Conservation (phyloP, 805 yeast species). For the Pichia eremophila region DNA sequence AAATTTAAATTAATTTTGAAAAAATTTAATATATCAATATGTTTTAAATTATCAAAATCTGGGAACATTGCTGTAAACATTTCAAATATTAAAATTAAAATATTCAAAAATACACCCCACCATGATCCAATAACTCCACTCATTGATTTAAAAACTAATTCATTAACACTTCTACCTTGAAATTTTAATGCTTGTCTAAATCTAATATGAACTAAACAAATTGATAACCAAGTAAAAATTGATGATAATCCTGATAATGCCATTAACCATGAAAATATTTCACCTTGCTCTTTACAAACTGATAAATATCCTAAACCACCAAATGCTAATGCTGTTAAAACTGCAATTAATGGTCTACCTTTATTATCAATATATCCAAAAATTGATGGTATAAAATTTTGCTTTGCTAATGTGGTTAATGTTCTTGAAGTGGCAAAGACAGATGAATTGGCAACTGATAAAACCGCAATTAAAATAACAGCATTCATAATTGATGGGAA, state of each 20-base stretch:
- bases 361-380: conserved; percentile 56
- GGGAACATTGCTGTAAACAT: conserved; percentile 76
- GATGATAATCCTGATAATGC: conserved; percentile 64
- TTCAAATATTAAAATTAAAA: conserved; percentile 54
- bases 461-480: conserved; percentile 54
- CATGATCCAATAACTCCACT: conserved; percentile 56
- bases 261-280: conserved; percentile 61
- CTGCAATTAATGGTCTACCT: conserved; percentile 67
- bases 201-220: conserved; percentile 53
- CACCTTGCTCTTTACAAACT: conserved; percentile 41
- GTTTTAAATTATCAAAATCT: conserved; percentile 24
- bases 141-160: conserved; percentile 53
- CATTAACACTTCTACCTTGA: conserved; percentile 55
- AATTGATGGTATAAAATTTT: conserved; percentile 49
- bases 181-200: conserved; percentile 52
- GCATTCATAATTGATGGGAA: conserved; percentile 61
- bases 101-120: conserved; percentile 45
- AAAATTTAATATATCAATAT: conserved; percentile 43
- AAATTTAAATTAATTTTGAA: conserved; percentile 52
- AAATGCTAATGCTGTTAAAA: conserved; percentile 37
- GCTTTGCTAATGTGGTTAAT: conserved; percentile 50
- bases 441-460: conserved; percentile 64
- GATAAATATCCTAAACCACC: conserved; percentile 52
- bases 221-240: conserved; percentile 64
- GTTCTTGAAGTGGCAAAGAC: conserved; percentile 60